A percentile compares a stretch with the other conserved stretches of the same genome.
Evolutionary conservation across 2,329 filamentous ascomycete species (phyloP).

Genomic region (Cercospora sojina): DNA sequence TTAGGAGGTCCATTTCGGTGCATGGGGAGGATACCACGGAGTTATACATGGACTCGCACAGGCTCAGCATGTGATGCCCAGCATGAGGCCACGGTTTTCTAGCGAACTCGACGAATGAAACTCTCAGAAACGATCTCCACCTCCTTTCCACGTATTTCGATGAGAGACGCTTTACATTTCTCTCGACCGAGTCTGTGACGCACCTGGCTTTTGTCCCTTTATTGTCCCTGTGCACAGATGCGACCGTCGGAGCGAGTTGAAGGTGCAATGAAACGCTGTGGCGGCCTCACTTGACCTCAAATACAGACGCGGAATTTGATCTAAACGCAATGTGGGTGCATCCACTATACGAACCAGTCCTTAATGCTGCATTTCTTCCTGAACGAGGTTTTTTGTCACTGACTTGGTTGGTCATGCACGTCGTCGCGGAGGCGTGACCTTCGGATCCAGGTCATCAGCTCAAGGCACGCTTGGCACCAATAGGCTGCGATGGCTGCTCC

Average conservation of each 20-base stretch:
- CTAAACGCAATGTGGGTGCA: not conserved
- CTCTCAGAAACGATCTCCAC: constrained; percentile 25
- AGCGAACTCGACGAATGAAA: constrained; percentile 32
- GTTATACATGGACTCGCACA: constrained; percentile 27
- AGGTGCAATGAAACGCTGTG: not conserved
- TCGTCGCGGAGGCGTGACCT: not conserved
- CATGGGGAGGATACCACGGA: constrained; percentile 33
- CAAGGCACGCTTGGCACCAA: not conserved
- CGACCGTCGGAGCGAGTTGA: not conserved
- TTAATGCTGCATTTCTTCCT: not conserved
- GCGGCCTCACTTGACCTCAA: not conserved
- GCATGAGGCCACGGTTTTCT: constrained; percentile 23
- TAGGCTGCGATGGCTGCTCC: not conserved
- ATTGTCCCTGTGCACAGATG: constrained; percentile 8
- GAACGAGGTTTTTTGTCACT: not conserved
- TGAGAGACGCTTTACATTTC: constrained; percentile 12
- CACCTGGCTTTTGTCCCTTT: constrained; percentile 13
- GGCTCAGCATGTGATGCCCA: constrained; percentile 24
- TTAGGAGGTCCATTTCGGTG: constrained; percentile 50
- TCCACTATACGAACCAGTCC: not conserved
- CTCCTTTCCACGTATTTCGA: constrained; percentile 8
- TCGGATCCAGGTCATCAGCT: not conserved
- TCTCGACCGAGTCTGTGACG: not conserved
- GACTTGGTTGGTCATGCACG: constrained; percentile 3
- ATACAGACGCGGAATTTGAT: not conserved